Percentiles rank a stretch among this genome's conserved stretches.
These are phyloP conservation scores for Annona squamosa DNA, from an alignment of 164 flowering plant genomes.

Conservation along the genomic window DNA sequence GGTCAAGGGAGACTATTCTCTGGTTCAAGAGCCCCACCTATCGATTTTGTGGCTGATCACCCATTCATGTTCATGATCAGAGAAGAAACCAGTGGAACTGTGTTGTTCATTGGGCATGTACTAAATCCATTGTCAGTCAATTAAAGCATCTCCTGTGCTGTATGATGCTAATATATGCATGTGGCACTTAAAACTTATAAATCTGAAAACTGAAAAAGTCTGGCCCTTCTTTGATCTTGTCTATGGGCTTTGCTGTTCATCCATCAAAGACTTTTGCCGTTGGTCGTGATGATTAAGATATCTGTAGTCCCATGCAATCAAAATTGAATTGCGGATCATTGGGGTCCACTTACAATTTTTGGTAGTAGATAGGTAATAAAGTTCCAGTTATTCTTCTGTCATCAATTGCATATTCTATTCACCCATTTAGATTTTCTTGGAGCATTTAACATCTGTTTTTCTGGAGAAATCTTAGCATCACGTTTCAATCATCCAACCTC, in stretches of 20 bases:
- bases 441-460: too few species aligned
- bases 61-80: slow-evolving; percentile 15
- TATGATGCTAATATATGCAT: too few species aligned
- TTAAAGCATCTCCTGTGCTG: not conserved
- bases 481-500: too few species aligned
- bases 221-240: not conserved
- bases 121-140: slow-evolving; percentile 6
- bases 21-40: not conserved
- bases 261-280: not conserved
- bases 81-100: slow-evolving; percentile 6
- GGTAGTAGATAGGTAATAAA: too few species aligned
- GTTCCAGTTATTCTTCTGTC: too few species aligned
- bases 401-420: too few species aligned
- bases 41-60: slow-evolving; percentile 11
- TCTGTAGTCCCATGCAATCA: not conserved
- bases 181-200: too few species aligned
- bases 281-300: not conserved
- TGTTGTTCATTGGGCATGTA: slow-evolving; percentile 8
- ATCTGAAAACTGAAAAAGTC: too few species aligned
- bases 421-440: too few species aligned
- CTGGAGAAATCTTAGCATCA: too few species aligned
- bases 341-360: too few species aligned
- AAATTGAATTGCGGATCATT: not conserved
- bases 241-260: not conserved
- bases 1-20: not conserved